Evolutionary conservation across 2,329 filamentous ascomycete species (phyloP).

Genomic region (Sclerotinia subarctica): DNA sequence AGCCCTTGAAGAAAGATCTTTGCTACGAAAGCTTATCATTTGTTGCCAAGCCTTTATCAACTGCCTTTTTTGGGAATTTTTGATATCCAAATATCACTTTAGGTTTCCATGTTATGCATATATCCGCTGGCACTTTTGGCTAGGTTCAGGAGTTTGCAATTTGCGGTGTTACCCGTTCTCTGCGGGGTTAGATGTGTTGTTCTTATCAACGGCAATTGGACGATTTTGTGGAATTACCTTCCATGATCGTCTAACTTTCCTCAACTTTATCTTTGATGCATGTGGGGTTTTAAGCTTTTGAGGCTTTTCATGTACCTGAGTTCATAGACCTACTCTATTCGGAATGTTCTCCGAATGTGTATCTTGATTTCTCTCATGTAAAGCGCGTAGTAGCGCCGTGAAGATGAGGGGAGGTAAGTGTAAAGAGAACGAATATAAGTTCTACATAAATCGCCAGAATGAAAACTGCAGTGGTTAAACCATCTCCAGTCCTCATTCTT

Average conservation of each 20-base stretch:
- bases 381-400: not conserved
- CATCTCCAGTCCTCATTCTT: not conserved
- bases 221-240: conserved; percentile 6
- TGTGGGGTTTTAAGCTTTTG: not conserved
- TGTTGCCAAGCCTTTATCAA: not conserved
- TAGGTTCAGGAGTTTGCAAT: conserved; percentile 14
- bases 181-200: not conserved
- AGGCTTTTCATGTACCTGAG: conserved; percentile 4
- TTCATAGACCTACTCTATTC: conserved; percentile 7
- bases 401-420: not conserved
- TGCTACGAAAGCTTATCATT: conserved; percentile 19
- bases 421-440: not conserved
- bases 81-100: not conserved
- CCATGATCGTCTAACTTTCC: not conserved
- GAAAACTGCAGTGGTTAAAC: not conserved
- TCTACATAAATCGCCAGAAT: not conserved
- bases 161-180: not conserved
- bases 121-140: conserved; percentile 1
- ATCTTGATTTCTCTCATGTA: not conserved
- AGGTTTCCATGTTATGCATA: conserved; percentile 3
- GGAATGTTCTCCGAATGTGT: not conserved
- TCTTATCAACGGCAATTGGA: conserved; percentile 14
- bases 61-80: conserved; percentile 11
- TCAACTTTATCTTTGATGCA: not conserved
- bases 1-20: not conserved